Percentiles rank a stretch among this genome's conserved stretches.
Conservation (phyloP, 148 eudicot species). For the Suaeda aralocaspica region DNA sequence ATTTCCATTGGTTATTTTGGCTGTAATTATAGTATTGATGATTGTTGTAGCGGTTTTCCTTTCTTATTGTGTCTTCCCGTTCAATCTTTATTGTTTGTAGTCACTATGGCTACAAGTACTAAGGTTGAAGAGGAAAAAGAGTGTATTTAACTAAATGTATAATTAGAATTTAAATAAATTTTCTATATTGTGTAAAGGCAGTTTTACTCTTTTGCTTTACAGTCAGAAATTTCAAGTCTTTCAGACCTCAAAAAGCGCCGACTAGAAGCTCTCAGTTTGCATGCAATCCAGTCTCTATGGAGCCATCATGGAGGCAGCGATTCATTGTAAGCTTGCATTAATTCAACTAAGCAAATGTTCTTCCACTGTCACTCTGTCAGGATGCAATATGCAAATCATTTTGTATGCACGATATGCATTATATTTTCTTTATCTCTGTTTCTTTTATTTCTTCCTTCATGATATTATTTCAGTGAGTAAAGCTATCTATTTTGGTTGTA, state of each 20-base stretch:
- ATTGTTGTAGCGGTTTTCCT: no score
- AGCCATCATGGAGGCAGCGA: conserved; percentile 22
- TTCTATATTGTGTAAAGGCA: background rate
- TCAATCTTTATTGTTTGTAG: no score
- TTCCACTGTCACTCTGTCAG: background rate
- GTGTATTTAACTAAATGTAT: no score
- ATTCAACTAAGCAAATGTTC: background rate
- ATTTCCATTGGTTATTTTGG: no score
- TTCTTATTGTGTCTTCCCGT: no score
- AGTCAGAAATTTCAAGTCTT: conserved; percentile 23
- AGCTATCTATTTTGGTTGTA: conserved; percentile 5
- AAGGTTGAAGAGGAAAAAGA: no score
- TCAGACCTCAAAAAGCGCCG: conserved; percentile 20
- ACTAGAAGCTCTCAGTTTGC: conserved; percentile 8
- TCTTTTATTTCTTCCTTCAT: background rate
- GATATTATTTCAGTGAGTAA: background rate
- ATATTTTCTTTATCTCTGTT: background rate
- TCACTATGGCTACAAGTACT: no score
- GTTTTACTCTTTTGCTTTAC: background rate
- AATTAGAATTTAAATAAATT: no score
- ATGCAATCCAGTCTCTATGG: conserved; percentile 8
- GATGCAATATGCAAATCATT: conserved; percentile 1
- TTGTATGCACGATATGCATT: background rate
- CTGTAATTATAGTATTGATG: no score
- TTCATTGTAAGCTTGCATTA: conserved; percentile 21